These are phyloP conservation scores for Allium cepa DNA, from an alignment of 106 monocot species.

Conservation along the genomic window DNA sequence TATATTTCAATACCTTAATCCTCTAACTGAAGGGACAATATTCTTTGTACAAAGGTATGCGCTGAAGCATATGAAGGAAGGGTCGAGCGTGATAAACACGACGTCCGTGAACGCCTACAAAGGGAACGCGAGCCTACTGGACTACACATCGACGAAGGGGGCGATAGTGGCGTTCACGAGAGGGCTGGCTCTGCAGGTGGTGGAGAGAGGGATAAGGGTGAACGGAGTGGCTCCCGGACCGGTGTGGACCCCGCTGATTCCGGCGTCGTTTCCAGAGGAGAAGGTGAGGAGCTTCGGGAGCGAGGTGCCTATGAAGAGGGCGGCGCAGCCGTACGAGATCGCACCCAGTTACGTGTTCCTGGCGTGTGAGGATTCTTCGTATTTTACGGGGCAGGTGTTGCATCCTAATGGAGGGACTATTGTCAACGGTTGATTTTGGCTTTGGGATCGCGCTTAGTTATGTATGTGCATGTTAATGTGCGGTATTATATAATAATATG, in stretches of 20 bases:
- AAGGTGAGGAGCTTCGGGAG: slow-evolving; percentile 43
- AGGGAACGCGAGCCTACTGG: slow-evolving; percentile 37
- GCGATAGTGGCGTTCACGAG: slow-evolving; percentile 66
- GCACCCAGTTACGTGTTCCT: slow-evolving; percentile 58
- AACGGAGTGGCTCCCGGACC: slow-evolving; percentile 76
- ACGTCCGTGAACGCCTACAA: slow-evolving; percentile 68
- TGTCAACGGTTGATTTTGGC: slow-evolving; percentile 10
- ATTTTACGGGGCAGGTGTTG: slow-evolving; percentile 51
- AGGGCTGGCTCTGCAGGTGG: slow-evolving; percentile 47
- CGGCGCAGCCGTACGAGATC: slow-evolving; percentile 59
- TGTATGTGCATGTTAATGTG: no score
- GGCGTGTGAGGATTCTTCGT: slow-evolving; percentile 29
- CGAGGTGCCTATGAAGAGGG: slow-evolving; percentile 57
- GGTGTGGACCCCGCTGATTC: slow-evolving; percentile 68
- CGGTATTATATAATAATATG: no score
- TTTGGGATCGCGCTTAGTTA: not conserved
- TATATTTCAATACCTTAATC: no score
- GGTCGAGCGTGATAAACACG: slow-evolving; percentile 49
- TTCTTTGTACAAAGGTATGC: not conserved
- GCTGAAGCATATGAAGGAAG: slow-evolving; percentile 47
- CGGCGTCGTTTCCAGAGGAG: slow-evolving; percentile 44
- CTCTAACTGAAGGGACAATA: no score
- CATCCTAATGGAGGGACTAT: slow-evolving; percentile 33
- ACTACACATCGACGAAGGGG: slow-evolving; percentile 79
- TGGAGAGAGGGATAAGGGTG: slow-evolving; percentile 50